A percentile compares a stretch with the other conserved stretches of the same genome.
Conservation (phyloP, 2,329 filamentous ascomycete genomes). For the Sphaerulina musiva region DNA sequence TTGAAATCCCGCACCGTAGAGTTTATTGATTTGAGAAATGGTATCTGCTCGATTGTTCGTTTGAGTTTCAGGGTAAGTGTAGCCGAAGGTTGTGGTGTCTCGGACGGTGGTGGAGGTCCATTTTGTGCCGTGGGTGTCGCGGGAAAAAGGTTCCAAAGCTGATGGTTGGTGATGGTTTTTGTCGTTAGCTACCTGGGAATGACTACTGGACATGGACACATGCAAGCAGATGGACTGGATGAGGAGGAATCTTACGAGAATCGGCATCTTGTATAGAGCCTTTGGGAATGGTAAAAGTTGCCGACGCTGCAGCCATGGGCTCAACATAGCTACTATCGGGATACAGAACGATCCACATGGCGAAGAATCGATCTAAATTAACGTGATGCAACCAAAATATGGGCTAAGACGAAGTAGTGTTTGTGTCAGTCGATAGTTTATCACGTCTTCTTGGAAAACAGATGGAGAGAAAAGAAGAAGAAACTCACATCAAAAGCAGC, state of each 20-base stretch:
- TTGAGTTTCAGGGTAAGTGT: constrained; percentile 64
- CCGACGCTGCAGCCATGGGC: constrained; percentile 46
- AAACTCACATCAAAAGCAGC: constrained; percentile 75
- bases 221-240: too few species aligned
- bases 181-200: constrained; percentile 9
- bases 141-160: constrained; percentile 53
- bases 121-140: constrained; percentile 52
- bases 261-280: constrained; percentile 41
- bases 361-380: constrained; percentile 68
- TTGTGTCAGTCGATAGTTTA: too few species aligned
- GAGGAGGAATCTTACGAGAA: constrained; percentile 20
- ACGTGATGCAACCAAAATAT: constrained; percentile 69
- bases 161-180: too few species aligned
- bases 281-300: constrained; percentile 55
- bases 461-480: too few species aligned
- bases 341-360: constrained; percentile 71
- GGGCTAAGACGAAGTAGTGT: too few species aligned
- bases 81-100: constrained; percentile 58
- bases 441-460: constrained; percentile 41
- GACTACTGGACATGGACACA: too few species aligned
- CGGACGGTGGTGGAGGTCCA: constrained; percentile 62
- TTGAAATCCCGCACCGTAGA: constrained; percentile 54
- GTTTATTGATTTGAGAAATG: constrained; percentile 50
- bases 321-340: constrained; percentile 60
- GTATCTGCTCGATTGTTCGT: constrained; percentile 40